Percentiles rank a stretch among this genome's conserved stretches.
Evolutionary conservation across 306 rosid species (phyloP).

Genomic region (Boehmeria nivea): DNA sequence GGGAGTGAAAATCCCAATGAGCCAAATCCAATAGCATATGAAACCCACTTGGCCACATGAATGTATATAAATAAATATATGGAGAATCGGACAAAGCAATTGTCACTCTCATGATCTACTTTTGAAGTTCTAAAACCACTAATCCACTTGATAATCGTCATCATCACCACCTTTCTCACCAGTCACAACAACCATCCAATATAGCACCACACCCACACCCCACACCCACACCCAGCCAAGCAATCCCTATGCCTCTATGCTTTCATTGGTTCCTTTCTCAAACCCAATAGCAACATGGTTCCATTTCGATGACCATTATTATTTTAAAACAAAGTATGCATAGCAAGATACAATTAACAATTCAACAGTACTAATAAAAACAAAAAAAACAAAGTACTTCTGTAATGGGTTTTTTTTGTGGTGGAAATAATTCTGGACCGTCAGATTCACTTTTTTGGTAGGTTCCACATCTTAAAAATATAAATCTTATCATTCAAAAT

Average conservation of each 20-base stretch:
- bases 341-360: too few species aligned
- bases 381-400: too few species aligned
- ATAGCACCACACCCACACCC: too few species aligned
- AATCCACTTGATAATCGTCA: constrained; percentile 1
- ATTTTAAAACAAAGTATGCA: too few species aligned
- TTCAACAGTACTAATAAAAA: too few species aligned
- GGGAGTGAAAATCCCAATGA: background rate
- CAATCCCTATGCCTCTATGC: background rate
- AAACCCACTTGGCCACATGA: background rate
- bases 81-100: background rate
- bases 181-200: background rate
- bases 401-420: too few species aligned
- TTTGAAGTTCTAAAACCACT: background rate
- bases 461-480: too few species aligned
- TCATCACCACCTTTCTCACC: background rate
- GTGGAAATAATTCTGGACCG: too few species aligned
- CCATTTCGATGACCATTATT: too few species aligned
- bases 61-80: background rate
- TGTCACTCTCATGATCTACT: background rate
- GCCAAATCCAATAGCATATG: background rate
- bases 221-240: background rate
- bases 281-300: too few species aligned
- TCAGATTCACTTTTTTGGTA: too few species aligned
- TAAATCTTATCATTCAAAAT: too few species aligned
- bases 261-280: background rate